Percentiles rank a stretch among this genome's conserved stretches.
phyloP scores from a whole-genome alignment of 2,329 filamentous ascomycete species.

The Cytospora piceicola region DNA sequence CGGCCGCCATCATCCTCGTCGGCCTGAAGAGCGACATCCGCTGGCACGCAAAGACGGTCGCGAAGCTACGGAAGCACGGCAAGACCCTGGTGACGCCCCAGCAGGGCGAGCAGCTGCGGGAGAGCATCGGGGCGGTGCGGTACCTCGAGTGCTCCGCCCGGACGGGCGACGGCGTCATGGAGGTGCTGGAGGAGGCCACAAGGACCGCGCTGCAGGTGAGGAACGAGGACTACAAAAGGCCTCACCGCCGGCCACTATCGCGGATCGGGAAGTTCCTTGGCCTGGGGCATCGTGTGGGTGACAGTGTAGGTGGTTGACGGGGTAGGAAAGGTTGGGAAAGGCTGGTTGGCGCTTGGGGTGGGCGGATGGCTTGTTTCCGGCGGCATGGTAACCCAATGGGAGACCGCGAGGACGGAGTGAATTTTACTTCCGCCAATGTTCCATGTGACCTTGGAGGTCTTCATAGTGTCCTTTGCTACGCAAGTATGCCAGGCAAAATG shows the following conservation, averaged over 20 bases:
- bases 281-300: conserved; percentile 7
- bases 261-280: conserved; percentile 30
- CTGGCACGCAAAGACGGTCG: conserved; percentile 28
- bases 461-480: neutral
- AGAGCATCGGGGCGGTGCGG: conserved; percentile 29
- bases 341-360: neutral
- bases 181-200: conserved; percentile 29
- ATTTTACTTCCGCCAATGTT: neutral
- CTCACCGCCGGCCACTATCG: conserved; percentile 24
- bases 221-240: conserved; percentile 17
- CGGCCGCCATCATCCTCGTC: conserved; percentile 29
- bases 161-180: conserved; percentile 29
- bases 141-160: conserved; percentile 31
- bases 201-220: conserved; percentile 25
- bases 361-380: neutral
- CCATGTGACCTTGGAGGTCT: neutral
- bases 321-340: too few species aligned
- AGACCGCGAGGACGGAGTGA: neutral
- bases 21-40: conserved; percentile 30
- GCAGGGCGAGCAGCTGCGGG: conserved; percentile 30
- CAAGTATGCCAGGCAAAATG: neutral
- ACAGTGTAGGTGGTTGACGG: neutral
- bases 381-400: neutral
- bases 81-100: conserved; percentile 25
- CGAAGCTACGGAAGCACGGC: conserved; percentile 28